These are phyloP conservation scores for Triticum turgidum DNA, from an alignment of 176 grass and related monocot genomes.

Conservation along the genomic window DNA sequence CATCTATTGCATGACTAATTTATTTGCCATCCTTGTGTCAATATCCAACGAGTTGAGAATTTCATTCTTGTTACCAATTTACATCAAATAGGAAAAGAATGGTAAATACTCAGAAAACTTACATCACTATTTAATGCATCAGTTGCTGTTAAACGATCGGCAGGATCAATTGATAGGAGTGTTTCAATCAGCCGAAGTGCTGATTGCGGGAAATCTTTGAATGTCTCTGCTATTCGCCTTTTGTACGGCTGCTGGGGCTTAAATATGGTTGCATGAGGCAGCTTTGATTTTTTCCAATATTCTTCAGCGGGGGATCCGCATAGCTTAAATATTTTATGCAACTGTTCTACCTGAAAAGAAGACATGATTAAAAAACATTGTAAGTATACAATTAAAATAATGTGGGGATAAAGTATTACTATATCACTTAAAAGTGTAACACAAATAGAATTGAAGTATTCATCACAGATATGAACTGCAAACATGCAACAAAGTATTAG, in stretches of 20 bases:
- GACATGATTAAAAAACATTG: background rate
- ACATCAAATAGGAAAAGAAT: constrained; percentile 15
- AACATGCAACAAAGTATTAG: background rate
- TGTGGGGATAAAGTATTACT: background rate
- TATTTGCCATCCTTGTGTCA: background rate
- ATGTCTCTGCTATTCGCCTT: constrained; percentile 72
- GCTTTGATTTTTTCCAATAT: constrained; percentile 91
- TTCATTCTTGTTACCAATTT: background rate
- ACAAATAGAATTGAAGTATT: background rate
- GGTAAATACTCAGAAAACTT: constrained; percentile 41
- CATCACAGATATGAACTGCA: background rate
- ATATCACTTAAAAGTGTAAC: background rate
- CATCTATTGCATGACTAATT: background rate
- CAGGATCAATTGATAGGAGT: constrained; percentile 72
- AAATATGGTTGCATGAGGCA: constrained; percentile 90
- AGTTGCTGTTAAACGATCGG: constrained; percentile 73
- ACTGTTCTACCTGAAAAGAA: constrained; percentile 72
- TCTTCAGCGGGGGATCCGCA: constrained; percentile 85
- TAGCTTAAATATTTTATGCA: constrained; percentile 95
- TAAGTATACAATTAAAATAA: background rate
- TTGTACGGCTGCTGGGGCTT: constrained; percentile 83
- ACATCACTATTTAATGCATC: constrained; percentile 73
- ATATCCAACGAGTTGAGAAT: background rate
- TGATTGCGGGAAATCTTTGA: constrained; percentile 82
- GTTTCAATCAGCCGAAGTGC: constrained; percentile 81